Evolutionary conservation across 108 stramenopile genomes (phyloP).

Genomic region (Nitzschia sp.): DNA sequence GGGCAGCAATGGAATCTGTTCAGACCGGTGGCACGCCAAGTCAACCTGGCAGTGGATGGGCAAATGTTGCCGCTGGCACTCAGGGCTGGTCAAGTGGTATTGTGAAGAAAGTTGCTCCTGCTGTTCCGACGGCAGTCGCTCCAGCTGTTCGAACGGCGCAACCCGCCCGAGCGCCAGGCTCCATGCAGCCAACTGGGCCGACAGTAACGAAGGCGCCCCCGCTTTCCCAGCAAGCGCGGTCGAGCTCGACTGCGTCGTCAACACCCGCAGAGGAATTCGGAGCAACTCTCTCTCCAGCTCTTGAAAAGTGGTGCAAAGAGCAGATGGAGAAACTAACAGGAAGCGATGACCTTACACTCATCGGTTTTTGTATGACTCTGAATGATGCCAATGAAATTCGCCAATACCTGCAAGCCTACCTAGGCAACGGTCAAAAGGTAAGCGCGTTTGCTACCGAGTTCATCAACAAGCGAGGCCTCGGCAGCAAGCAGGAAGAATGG

Average conservation of each 20-base stretch:
- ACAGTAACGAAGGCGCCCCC: conserved; percentile 7
- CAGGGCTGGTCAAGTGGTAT: conserved; percentile 61
- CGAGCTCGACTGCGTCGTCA: conserved; percentile 24
- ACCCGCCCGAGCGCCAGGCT: conserved; percentile 18
- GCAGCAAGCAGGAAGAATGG: conserved; percentile 73
- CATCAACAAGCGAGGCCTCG: conserved; percentile 86
- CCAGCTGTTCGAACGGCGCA: conserved; percentile 3
- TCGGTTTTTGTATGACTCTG: conserved; percentile 95
- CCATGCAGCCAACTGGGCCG: neutral
- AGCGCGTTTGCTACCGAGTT: conserved; percentile 95
- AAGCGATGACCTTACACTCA: conserved; percentile 91
- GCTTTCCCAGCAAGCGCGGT: conserved; percentile 6
- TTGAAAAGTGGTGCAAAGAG: conserved; percentile 91
- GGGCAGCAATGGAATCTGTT: conserved; percentile 63
- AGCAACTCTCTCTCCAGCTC: conserved; percentile 74
- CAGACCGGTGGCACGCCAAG: conserved; percentile 38
- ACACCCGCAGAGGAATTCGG: conserved; percentile 78
- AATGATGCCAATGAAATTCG: conserved; percentile 89
- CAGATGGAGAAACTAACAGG: conserved; percentile 91
- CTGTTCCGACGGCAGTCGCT: conserved; percentile 23
- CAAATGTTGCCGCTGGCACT: conserved; percentile 78
- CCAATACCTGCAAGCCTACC: conserved; percentile 92
- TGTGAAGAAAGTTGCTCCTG: conserved; percentile 31
- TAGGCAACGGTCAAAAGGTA: conserved; percentile 91
- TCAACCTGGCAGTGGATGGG: conserved; percentile 78